Percentiles rank a stretch among this genome's conserved stretches.
These are phyloP conservation scores for Prillingera fragicola DNA, from an alignment of 1,284 basidiomycete genomes.

Conservation along the genomic window DNA sequence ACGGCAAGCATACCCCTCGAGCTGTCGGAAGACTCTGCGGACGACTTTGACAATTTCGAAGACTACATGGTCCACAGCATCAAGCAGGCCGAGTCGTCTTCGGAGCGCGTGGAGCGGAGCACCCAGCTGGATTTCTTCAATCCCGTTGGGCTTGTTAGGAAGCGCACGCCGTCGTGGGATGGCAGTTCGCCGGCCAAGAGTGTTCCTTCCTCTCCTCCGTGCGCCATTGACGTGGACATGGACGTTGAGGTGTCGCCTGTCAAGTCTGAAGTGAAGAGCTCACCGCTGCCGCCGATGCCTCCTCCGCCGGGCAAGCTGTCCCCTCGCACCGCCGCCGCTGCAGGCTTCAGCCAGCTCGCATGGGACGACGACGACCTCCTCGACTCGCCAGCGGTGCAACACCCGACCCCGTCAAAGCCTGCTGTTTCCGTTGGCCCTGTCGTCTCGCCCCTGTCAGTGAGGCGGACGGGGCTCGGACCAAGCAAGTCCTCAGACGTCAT, in stretches of 20 bases:
- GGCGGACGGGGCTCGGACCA: neutral
- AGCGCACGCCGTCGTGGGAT: slow-evolving; percentile 4
- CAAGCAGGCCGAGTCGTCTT: slow-evolving; percentile 1
- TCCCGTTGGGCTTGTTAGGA: slow-evolving; percentile 20
- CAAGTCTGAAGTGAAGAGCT: neutral
- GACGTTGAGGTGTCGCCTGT: neutral
- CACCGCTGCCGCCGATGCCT: neutral
- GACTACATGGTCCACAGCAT: slow-evolving; percentile 1
- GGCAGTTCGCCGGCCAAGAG: neutral
- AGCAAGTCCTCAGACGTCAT: slow-evolving; percentile 14
- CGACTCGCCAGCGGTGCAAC: neutral
- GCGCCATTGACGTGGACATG: slow-evolving; percentile 8
- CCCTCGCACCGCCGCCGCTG: slow-evolving; percentile 33
- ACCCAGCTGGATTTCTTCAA: slow-evolving; percentile 36
- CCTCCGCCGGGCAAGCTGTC: slow-evolving; percentile 12
- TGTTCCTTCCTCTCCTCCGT: slow-evolving; percentile 14
- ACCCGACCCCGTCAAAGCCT: neutral
- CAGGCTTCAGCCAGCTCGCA: slow-evolving; percentile 42
- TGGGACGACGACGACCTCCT: slow-evolving; percentile 29
- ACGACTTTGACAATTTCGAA: neutral
- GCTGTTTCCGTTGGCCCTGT: neutral
- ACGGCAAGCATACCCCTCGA: neutral
- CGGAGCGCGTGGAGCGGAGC: slow-evolving; percentile 11
- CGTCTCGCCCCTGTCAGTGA: slow-evolving; percentile 14
- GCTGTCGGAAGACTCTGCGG: neutral